Conservation (phyloP, 169 alveolate species). For the Plasmodium falciparum region DNA sequence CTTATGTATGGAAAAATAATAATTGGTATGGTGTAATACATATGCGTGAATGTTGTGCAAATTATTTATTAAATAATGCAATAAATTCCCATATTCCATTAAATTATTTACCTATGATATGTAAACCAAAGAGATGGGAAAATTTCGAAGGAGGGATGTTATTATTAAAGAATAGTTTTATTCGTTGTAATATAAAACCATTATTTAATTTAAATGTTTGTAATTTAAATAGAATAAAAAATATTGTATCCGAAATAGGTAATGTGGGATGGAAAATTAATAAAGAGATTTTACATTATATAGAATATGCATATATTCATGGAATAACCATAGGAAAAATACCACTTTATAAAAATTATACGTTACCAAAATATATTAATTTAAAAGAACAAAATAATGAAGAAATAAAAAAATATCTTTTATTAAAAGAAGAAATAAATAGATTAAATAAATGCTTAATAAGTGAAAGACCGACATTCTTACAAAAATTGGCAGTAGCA, state of each 20-base stretch:
- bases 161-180: slow-evolving; percentile 82
- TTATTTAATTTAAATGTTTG: slow-evolving; percentile 82
- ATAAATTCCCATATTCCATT: slow-evolving; percentile 80
- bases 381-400: slow-evolving; percentile 40
- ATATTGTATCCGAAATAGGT: slow-evolving; percentile 80
- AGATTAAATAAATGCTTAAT: slow-evolving; percentile 79
- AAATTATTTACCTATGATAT: slow-evolving; percentile 84
- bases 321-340: slow-evolving; percentile 74
- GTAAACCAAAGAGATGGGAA: slow-evolving; percentile 85
- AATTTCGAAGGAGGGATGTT: slow-evolving; percentile 80
- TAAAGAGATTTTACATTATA: slow-evolving; percentile 73
- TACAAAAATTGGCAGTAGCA: slow-evolving; percentile 90
- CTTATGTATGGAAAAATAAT: slow-evolving; percentile 80
- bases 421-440: slow-evolving; percentile 64
- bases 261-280: slow-evolving; percentile 83
- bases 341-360: slow-evolving; percentile 52
- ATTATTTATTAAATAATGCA: slow-evolving; percentile 81
- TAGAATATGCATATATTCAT: slow-evolving; percentile 74
- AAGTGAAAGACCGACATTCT: slow-evolving; percentile 82
- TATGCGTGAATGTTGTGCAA: slow-evolving; percentile 86
- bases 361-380: slow-evolving; percentile 47
- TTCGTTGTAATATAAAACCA: slow-evolving; percentile 80
- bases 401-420: slow-evolving; percentile 33
- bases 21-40: slow-evolving; percentile 84
- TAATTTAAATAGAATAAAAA: slow-evolving; percentile 79